phyloP scores from a whole-genome alignment of 345 rosid genomes.

The Syzygium aqueum region DNA sequence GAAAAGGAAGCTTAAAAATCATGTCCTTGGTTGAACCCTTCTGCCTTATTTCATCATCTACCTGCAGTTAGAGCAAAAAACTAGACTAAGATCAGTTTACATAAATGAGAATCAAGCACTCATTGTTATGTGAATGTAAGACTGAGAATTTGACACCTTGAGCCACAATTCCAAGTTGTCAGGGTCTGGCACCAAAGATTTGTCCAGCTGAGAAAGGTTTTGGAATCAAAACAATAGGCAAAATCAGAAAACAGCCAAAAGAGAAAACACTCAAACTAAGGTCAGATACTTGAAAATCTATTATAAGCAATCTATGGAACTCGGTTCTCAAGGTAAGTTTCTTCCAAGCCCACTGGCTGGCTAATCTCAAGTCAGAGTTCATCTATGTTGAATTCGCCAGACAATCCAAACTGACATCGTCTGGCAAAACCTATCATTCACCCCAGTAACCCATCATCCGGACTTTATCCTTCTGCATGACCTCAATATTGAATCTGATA shows the following conservation, averaged over 20 bases:
- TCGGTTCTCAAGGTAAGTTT: not conserved
- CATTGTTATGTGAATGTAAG: not conserved
- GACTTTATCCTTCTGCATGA: not conserved
- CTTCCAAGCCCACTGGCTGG: not conserved
- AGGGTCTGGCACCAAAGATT: conserved; percentile 55
- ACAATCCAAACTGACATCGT: not conserved
- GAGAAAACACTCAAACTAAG: not conserved
- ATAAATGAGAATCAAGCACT: not conserved
- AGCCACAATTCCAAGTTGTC: conserved; percentile 85
- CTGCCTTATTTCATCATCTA: conserved; percentile 69
- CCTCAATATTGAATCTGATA: not conserved
- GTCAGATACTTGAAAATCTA: not conserved
- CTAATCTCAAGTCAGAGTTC: not conserved
- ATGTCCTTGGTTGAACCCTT: conserved; percentile 79
- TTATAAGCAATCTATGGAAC: not conserved
- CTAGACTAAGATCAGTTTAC: not conserved
- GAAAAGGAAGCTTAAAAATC: conserved; percentile 79
- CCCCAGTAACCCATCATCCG: not conserved
- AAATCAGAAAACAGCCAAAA: not conserved
- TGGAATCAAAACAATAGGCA: not conserved
- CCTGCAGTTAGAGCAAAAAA: conserved; percentile 28
- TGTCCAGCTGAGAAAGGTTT: conserved; percentile 41
- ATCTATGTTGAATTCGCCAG: not conserved
- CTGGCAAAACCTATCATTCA: not conserved
- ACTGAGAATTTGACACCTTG: conserved; percentile 33